Evolutionary conservation across 2,329 filamentous ascomycete species (phyloP).

Genomic region (Clarireedia paspali): DNA sequence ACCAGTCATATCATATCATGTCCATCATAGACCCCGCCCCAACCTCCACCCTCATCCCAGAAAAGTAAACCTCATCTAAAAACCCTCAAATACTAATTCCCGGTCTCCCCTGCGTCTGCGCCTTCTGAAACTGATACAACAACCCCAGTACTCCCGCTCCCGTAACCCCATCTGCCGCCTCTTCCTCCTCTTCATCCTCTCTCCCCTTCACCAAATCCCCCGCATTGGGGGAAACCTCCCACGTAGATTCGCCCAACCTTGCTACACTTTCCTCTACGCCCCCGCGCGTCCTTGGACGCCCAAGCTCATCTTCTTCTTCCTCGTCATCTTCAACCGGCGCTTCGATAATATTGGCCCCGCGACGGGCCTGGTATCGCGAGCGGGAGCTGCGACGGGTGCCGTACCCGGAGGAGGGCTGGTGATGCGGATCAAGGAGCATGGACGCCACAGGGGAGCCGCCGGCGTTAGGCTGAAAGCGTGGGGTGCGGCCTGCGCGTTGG

Average conservation of each 20-base stretch:
- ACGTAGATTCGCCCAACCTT: constrained; percentile 35
- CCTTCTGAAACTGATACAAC: constrained; percentile 60
- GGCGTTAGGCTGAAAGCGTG: constrained; percentile 35
- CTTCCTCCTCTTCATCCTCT: constrained; percentile 38
- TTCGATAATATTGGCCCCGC: constrained; percentile 42
- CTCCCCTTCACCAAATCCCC: constrained; percentile 28
- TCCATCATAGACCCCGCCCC: not conserved
- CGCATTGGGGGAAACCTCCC: constrained; percentile 32
- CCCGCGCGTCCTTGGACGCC: constrained; percentile 3
- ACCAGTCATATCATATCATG: not conserved
- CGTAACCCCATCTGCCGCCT: constrained; percentile 33
- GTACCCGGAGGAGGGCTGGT: constrained; percentile 53
- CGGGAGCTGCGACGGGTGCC: constrained; percentile 38
- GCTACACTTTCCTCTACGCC: constrained; percentile 24
- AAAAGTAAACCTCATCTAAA: not conserved
- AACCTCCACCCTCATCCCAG: not conserved
- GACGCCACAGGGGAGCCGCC: constrained; percentile 55
- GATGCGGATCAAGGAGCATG: constrained; percentile 66
- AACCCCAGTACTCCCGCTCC: constrained; percentile 55
- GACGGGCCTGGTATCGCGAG: constrained; percentile 38
- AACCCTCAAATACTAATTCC: constrained; percentile 29
- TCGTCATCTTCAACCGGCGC: constrained; percentile 48
- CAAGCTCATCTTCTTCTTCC: constrained; percentile 32
- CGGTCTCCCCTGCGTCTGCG: constrained; percentile 42
- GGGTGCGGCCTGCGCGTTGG: constrained; percentile 33